Evolutionary conservation across 148 eudicot species (phyloP).

Genomic region (Fagopyrum homotropicum): DNA sequence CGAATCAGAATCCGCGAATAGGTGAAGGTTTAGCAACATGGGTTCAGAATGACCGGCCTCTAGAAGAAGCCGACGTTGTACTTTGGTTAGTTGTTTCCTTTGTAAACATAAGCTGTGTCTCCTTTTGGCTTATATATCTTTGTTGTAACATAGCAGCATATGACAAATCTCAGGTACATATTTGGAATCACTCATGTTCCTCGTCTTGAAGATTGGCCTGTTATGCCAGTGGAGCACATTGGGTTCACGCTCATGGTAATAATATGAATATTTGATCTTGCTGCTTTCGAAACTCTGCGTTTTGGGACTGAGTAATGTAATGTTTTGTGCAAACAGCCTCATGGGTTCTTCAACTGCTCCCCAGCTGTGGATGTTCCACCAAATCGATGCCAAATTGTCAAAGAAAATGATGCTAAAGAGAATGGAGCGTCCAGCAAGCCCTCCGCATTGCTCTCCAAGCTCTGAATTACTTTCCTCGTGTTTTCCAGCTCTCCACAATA

Average conservation of each 20-base stretch:
- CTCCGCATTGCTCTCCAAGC: constrained; percentile 1
- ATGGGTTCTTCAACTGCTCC: constrained; percentile 69
- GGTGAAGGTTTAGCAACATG: constrained; percentile 95
- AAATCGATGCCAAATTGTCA: constrained; percentile 23
- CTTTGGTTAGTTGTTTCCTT: constrained; percentile 45
- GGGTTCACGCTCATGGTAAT: constrained; percentile 93
- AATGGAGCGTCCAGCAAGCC: constrained; percentile 30
- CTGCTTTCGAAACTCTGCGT: no score
- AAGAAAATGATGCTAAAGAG: constrained; percentile 30
- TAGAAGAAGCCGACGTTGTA: constrained; percentile 87
- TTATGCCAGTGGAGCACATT: constrained; percentile 89
- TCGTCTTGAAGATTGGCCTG: constrained; percentile 98
- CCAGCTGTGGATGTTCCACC: constrained; percentile 68
- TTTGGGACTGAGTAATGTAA: not conserved
- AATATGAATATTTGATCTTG: no score
- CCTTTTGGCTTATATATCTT: not conserved
- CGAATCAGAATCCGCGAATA: constrained; percentile 94
- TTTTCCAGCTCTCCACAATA: not conserved
- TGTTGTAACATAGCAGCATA: not conserved
- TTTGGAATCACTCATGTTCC: constrained; percentile 96
- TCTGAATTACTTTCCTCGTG: constrained; percentile 5
- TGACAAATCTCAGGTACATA: constrained; percentile 51
- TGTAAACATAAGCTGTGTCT: not conserved
- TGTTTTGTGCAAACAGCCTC: constrained; percentile 31
- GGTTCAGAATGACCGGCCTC: constrained; percentile 75